A percentile compares a stretch with the other conserved stretches of the same genome.
These are phyloP conservation scores for Solidago caesia DNA, from an alignment of 129 eudicot species.

Conservation along the genomic window DNA sequence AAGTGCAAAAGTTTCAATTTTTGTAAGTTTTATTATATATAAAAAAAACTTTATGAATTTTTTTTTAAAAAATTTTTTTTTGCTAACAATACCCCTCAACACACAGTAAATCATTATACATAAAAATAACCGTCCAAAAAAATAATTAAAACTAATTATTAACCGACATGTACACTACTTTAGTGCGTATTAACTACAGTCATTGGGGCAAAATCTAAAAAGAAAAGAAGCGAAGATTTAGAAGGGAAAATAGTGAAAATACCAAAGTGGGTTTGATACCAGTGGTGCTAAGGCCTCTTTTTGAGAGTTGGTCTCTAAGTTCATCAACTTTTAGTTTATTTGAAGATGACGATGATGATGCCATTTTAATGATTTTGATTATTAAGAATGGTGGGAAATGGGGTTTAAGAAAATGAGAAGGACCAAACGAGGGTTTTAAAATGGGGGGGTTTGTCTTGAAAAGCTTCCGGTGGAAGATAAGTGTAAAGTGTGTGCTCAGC, in stretches of 20 bases:
- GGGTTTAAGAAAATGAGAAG: neutral
- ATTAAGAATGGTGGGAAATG: neutral
- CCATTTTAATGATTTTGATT: conserved; percentile 40
- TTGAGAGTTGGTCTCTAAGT: conserved; percentile 59
- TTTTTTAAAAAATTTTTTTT: too few relatives aligned
- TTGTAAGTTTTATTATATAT: neutral
- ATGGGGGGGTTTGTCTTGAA: neutral
- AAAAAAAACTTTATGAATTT: too few relatives aligned
- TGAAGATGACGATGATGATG: conserved; percentile 1
- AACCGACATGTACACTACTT: too few relatives aligned
- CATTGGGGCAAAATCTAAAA: neutral
- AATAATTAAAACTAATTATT: too few relatives aligned
- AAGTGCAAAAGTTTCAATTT: neutral
- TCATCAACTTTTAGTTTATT: conserved; percentile 57
- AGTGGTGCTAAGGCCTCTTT: conserved; percentile 67
- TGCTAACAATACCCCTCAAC: too few relatives aligned
- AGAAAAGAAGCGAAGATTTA: neutral
- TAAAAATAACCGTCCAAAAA: too few relatives aligned
- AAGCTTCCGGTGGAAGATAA: conserved; percentile 44
- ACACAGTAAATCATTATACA: too few relatives aligned
- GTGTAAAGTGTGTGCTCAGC: conserved; percentile 30
- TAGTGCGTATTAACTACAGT: too few relatives aligned
- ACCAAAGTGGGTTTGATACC: conserved; percentile 78
- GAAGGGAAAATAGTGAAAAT: neutral
- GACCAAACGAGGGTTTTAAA: neutral